Evolutionary conservation across 495 filamentous ascomycete species (phyloP).

Genomic region (Penicillium goetzii): DNA sequence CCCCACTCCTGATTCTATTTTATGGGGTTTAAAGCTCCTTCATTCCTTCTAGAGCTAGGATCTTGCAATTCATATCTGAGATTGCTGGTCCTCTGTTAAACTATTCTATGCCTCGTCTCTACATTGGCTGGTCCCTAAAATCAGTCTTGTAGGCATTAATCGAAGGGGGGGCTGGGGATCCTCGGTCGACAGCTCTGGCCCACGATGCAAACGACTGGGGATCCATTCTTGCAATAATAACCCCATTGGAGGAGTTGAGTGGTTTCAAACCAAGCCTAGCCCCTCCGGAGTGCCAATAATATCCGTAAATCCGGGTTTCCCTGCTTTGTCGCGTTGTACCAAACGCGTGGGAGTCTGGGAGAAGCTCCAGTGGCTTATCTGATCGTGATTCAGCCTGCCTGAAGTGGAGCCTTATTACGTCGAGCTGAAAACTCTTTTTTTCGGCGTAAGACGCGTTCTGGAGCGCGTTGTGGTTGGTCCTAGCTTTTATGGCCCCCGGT

Average conservation of each 20-base stretch:
- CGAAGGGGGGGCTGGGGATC: neutral
- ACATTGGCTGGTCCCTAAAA: neutral
- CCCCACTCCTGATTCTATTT: slow-evolving; percentile 23
- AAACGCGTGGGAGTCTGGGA: slow-evolving; percentile 21
- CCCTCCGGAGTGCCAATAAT: slow-evolving; percentile 25
- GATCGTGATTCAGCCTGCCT: slow-evolving; percentile 29
- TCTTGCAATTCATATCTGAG: slow-evolving; percentile 4
- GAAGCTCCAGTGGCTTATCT: slow-evolving; percentile 30
- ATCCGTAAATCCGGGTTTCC: slow-evolving; percentile 35
- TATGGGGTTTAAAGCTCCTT: slow-evolving; percentile 22
- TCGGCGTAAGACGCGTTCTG: slow-evolving; percentile 14
- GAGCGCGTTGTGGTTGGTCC: slow-evolving; percentile 21
- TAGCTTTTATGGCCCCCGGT: neutral
- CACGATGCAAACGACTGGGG: slow-evolving; percentile 6
- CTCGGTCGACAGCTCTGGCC: neutral
- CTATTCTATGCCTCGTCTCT: too few species aligned
- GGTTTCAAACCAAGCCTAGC: neutral
- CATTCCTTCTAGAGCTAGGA: slow-evolving; percentile 27
- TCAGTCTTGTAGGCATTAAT: neutral
- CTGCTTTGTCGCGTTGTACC: slow-evolving; percentile 29
- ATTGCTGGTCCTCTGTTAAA: neutral
- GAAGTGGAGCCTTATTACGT: slow-evolving; percentile 28
- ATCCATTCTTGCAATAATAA: neutral
- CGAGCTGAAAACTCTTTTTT: slow-evolving; percentile 25
- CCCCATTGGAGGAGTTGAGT: neutral